Base-by-base conservation (phyloP, 805 yeast species). In the Teunomyces cretensis region DNA sequence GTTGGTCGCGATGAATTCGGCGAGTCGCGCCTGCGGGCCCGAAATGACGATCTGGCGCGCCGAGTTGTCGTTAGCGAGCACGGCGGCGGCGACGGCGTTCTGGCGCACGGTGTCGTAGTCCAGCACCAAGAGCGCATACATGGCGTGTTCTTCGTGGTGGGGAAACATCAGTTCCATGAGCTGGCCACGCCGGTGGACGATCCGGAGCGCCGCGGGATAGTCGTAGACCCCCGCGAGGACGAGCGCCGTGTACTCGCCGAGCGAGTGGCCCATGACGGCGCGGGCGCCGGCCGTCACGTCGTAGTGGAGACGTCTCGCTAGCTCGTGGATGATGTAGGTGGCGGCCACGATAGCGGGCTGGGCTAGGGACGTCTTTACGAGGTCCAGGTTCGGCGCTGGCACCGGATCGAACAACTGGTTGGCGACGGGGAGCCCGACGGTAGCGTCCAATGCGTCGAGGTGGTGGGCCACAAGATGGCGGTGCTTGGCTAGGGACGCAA, bases 281-380 rank as follows among this genome's bases (percentile, higher is more conserved):
- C 27, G 13, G 9, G 61, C 48, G 5, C 51, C 45, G n/a, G 35
- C 17, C 6, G 35, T 11, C 16, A 16, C 15, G 15, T 30, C 17
- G 12, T 17, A 22, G 30, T 9, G 39, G 24, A 24, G 33, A 9
- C 33, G 30, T 5, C 50, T 41, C 1, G 48, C 41, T 16, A 64
- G 46, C 43, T 58, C 54, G 46, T 52, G 53, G 8, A 66, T 57
- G 3, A 70, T 57, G 41, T 55, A 62, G 17, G 78, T 67, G 3
- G 78, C 59, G 2, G 75, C 64, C 26, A 79, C 58, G 9, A 79
- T 72, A 17, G 81, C 74, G 3, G 83, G 83, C 63, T 79, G 84
- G 16, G 82, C 81, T 52, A 74, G 54, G 33, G 71, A 61, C 0
- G 81, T 77, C 24, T 17, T 12, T 33, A 38, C 14, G 30, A 33